Evolutionary conservation across 768 basidiomycete species (phyloP).

Genomic region (Panellus pusillus): DNA sequence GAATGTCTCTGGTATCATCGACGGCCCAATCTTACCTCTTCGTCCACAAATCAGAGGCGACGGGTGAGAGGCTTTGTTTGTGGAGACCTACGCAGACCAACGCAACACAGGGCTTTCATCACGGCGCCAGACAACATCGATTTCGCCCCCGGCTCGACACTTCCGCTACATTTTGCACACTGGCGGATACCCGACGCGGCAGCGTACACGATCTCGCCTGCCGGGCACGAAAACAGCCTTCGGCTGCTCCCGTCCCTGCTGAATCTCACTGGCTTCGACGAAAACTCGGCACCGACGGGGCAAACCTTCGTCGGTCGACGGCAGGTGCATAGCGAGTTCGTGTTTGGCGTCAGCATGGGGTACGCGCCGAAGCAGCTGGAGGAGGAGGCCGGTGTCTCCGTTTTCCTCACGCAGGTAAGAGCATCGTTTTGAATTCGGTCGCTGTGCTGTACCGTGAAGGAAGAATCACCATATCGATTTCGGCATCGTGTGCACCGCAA

Average conservation of each 20-base stretch:
- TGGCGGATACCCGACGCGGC: slow-evolving; percentile 29
- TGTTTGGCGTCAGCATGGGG: slow-evolving; percentile 26
- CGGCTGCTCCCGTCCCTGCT: slow-evolving; percentile 25
- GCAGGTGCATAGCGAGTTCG: slow-evolving; percentile 32
- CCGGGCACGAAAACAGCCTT: slow-evolving; percentile 22
- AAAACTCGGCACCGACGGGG: slow-evolving; percentile 26
- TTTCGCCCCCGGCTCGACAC: slow-evolving; percentile 22
- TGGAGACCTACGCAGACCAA: background rate
- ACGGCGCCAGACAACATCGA: slow-evolving; percentile 24
- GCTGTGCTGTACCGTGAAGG: no score
- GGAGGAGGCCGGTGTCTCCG: slow-evolving; percentile 32
- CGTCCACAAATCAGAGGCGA: slow-evolving; percentile 8
- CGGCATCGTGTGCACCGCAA: slow-evolving; percentile 12
- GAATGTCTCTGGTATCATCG: slow-evolving; percentile 23
- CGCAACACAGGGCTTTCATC: slow-evolving; percentile 17
- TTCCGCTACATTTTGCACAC: slow-evolving; percentile 31
- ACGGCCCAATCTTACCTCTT: slow-evolving; percentile 22
- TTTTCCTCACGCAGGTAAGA: slow-evolving; percentile 29
- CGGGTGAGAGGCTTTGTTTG: slow-evolving; percentile 5
- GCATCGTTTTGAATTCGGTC: no score
- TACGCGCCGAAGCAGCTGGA: slow-evolving; percentile 20
- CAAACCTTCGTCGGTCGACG: slow-evolving; percentile 32
- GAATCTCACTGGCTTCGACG: slow-evolving; percentile 32
- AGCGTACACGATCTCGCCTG: slow-evolving; percentile 25
- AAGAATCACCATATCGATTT: slow-evolving; percentile 21